Evolutionary conservation across 495 filamentous ascomycete species (phyloP), one percentile per base, ranked within the genome.

Genomic region (Neurospora sp.): DNA sequence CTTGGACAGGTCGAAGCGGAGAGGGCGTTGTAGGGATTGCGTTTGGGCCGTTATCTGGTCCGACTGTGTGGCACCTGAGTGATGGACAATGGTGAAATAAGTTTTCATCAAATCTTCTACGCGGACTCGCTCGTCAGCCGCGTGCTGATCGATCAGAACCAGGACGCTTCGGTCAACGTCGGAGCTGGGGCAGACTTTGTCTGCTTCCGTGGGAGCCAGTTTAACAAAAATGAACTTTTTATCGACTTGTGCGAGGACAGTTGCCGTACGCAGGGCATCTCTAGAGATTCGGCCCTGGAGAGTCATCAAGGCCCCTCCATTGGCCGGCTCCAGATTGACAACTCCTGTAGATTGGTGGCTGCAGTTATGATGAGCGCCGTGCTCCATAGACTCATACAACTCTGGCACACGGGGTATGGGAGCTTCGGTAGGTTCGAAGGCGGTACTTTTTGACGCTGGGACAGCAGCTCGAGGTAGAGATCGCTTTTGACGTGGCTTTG

Each of bases 111-210:
- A 85, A 0, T 78, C 78, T 80, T 99, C 96, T 9, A 98, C 88
- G 7, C 91, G 88, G 77, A 92, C 91, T 23, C 96, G 87, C 81
- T 99, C 96, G 81, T 96, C 93, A 1, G 95, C 96, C 11, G 96
- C 96, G 79, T 99, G 96, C 77, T 99, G 96, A 79, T 99, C 96
- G 62, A 99, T 87, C 11, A 98, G 85, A 0, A 96, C 87, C 1
- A 99, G 83, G 12, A 88, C 54, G 3, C 54, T 31, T 12, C 9
- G 6, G 12, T 73, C 70, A 14, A 54, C 3, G 4, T 69, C 75
- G 5, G 35, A 5, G 39, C 4, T 39, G 3, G 11, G 35, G 18
- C 6, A 16, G 54, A 66, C 14, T n/a, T 20, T 42, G 27, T 69
- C 12, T 73, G 5, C 44, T 69, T 46, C 14, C 69, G 77, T 37